A percentile compares a stretch with the other conserved stretches of the same genome.
Evolutionary conservation across 371 early-diverging fungal genomes (phyloP).

Genomic region (Sporodiniella umbellata): DNA sequence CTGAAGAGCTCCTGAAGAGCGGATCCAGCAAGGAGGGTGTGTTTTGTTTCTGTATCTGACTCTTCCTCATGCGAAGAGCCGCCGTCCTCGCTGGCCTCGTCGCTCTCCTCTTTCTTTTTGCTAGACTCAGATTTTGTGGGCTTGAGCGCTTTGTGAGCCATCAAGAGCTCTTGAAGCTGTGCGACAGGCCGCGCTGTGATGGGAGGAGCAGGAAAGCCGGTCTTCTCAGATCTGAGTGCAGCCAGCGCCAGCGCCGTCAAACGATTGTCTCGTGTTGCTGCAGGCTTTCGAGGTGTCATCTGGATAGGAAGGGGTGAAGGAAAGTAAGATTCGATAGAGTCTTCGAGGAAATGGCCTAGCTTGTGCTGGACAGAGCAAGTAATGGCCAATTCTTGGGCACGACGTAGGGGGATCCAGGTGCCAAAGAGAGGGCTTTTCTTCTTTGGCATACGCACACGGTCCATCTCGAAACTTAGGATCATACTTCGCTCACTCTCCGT

Average conservation of each 20-base stretch:
- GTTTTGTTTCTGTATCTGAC: not conserved
- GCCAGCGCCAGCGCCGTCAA: conserved; percentile 20
- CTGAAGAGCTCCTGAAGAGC: conserved; percentile 22
- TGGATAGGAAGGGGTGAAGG: conserved; percentile 68
- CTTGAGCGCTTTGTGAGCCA: conserved; percentile 34
- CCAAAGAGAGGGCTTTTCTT: conserved; percentile 73
- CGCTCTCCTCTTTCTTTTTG: not conserved
- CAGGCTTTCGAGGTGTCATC: conserved; percentile 28
- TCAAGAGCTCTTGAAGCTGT: conserved; percentile 33
- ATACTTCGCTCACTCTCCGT: conserved; percentile 85
- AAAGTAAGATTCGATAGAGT: conserved; percentile 68
- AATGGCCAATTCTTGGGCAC: conserved; percentile 82
- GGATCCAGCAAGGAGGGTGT: not conserved
- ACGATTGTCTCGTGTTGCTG: conserved; percentile 14
- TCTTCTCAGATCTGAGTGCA: conserved; percentile 9
- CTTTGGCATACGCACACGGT: conserved; percentile 73
- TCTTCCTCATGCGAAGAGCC: not conserved
- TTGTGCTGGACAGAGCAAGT: conserved; percentile 80
- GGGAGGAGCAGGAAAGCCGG: conserved; percentile 17
- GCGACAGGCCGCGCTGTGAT: conserved; percentile 23
- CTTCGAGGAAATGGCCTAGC: conserved; percentile 74
- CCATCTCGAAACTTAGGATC: conserved; percentile 83
- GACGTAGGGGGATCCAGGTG: conserved; percentile 88
- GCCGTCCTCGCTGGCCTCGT: not conserved
- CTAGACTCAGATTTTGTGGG: conserved; percentile 10